Percentiles rank a stretch among this genome's conserved stretches.
Evolutionary conservation across 345 rosid species (phyloP).

Genomic region (Syzygium grande): DNA sequence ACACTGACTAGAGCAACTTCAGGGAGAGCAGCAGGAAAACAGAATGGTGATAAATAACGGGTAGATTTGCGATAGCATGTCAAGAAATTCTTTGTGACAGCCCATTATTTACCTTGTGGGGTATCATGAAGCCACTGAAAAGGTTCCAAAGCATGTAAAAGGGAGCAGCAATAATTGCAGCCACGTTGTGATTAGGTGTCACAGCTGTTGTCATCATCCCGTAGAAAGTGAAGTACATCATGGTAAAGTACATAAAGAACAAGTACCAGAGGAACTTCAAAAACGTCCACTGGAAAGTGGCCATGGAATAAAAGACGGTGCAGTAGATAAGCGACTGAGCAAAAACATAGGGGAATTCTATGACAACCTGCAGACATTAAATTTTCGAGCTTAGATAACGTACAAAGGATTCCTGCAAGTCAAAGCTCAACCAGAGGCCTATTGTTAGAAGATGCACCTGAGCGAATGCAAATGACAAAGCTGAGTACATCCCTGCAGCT

Average conservation of each 20-base stretch:
- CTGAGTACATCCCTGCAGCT: slow-evolving; percentile 97
- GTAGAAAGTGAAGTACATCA: slow-evolving; percentile 87
- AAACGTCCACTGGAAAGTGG: slow-evolving; percentile 74
- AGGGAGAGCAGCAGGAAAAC: background rate
- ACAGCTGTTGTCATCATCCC: slow-evolving; percentile 99
- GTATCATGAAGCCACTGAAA: slow-evolving; percentile 95
- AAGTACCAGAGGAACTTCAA: slow-evolving; percentile 84
- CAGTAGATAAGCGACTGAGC: slow-evolving; percentile 68
- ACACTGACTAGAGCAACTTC: background rate
- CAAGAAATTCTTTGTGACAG: background rate
- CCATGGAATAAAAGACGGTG: slow-evolving; percentile 86
- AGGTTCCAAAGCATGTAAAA: slow-evolving; percentile 99
- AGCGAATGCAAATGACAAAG: slow-evolving; percentile 86
- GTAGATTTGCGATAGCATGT: background rate
- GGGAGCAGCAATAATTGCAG: slow-evolving; percentile 84
- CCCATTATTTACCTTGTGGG: slow-evolving; percentile 58
- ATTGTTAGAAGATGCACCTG: slow-evolving; percentile 40
- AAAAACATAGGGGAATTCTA: slow-evolving; percentile 90
- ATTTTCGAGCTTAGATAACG: background rate
- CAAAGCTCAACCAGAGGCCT: background rate
- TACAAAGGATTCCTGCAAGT: background rate
- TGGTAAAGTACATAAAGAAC: slow-evolving; percentile 86
- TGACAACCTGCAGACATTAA: slow-evolving; percentile 45
- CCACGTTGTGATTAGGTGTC: slow-evolving; percentile 95
- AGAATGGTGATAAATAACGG: background rate